Evolutionary conservation across 2,329 filamentous ascomycete species (phyloP), one percentile per base, ranked within the genome.

Genomic region (Esteya vermicola): DNA sequence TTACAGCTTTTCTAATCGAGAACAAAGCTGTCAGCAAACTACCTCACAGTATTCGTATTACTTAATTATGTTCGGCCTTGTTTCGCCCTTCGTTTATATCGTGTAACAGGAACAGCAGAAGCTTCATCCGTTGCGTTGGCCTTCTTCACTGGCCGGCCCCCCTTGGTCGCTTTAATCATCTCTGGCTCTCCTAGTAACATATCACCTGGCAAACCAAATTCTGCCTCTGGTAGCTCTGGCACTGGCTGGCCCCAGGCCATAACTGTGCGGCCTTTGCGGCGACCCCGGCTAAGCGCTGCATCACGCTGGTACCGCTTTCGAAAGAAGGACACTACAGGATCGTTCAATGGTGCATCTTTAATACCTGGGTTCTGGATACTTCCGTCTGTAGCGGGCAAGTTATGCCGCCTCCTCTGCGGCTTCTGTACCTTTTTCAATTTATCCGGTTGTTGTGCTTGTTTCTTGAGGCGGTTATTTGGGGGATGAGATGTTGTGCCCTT

Each of bases 251-350:
- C 89, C 70, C 91, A 96, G 4, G 88, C 89, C 36, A 81, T 66
- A 14, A 78, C 68, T 38, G 72, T 82, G 37, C 85, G 70, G 33
- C 76, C 75, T 37, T 77, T 74, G 39, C 83, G 75, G 26, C 85
- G 71, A 36, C 75, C 68, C 48, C 75, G 77, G 45, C 75, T 80
- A n/a, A 94, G 59, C 9, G 88, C 85, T 7, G 78, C 75, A 19
- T 86, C 83, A 21, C 89, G 79, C 45, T 89, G 70, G 52, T 93
- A 78, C 20, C 72, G 76, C 59, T 91, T 86, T 16, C 70, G 58
- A 55, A 86, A 96, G 62, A 95, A 95, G 0, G 85, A 93, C n/a
- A 67, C 81, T 53, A 95, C 86, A n/a, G n/a, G n/a, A n/a, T n/a
- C n/a, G n/a, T n/a, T n/a, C n/a, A n/a, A n/a, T n/a, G n/a, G n/a